A percentile compares a stretch with the other conserved stretches of the same genome.
phyloP scores from a whole-genome alignment of 2,329 filamentous ascomycete species.

The Tolypocladium nubicola region DNA sequence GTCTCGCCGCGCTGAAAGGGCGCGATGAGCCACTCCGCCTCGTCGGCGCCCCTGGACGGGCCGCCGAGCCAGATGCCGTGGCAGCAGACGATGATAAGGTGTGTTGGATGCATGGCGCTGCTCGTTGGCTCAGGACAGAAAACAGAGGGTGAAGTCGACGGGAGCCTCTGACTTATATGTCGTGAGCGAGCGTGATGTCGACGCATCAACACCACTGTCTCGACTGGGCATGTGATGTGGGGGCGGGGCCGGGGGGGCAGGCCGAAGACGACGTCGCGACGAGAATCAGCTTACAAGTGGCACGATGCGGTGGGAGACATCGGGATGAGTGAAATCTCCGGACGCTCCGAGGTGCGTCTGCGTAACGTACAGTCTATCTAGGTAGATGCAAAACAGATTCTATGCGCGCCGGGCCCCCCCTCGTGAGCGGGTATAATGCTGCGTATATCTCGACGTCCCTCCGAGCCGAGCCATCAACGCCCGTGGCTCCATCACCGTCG shows the following conservation, averaged over 20 bases:
- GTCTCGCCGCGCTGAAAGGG: constrained; percentile 70
- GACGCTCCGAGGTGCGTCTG: not conserved
- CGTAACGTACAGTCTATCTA: not conserved
- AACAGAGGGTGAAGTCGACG: not conserved
- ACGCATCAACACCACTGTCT: no score
- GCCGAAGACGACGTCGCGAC: not conserved
- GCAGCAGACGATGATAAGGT: constrained; percentile 73
- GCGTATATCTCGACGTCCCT: not conserved
- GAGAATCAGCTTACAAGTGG: not conserved
- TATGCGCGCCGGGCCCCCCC: not conserved
- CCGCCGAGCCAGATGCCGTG: constrained; percentile 68
- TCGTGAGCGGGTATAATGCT: not conserved
- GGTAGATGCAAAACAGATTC: not conserved
- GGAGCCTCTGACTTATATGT: not conserved
- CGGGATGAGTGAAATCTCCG: not conserved
- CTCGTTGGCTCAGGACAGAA: not conserved
- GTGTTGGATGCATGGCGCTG: constrained; percentile 8
- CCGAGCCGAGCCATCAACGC: not conserved
- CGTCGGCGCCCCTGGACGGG: constrained; percentile 36
- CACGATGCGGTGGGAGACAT: not conserved
- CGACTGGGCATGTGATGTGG: not conserved
- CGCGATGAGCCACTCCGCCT: constrained; percentile 62
- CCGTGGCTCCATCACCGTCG: not conserved
- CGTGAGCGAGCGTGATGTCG: not conserved
- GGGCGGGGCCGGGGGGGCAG: not conserved